Conservation (phyloP, 441 rosid genomes). For the Melastoma candidum region DNA sequence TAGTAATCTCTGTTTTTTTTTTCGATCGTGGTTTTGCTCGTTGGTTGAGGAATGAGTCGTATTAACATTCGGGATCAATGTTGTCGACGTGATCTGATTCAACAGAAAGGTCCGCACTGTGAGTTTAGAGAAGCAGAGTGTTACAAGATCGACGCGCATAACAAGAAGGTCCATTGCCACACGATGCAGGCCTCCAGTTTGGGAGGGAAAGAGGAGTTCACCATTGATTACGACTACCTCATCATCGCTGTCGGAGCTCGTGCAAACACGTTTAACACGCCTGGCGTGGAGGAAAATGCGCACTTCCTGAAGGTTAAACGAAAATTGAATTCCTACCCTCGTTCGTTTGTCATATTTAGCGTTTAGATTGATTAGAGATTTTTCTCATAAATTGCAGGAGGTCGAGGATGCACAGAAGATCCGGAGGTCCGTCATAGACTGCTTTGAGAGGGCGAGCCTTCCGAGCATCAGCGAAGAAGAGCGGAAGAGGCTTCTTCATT, state of each 20-base stretch:
- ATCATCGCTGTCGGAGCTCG: constrained; percentile 93
- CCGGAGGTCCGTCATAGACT: constrained; percentile 70
- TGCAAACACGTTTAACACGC: constrained; percentile 88
- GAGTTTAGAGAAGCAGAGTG: constrained; percentile 84
- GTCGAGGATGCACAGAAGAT: constrained; percentile 95
- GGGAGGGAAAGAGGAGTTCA: constrained; percentile 61
- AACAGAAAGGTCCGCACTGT: constrained; percentile 55
- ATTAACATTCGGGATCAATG: background rate
- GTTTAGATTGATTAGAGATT: background rate
- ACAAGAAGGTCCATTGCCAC: constrained; percentile 71
- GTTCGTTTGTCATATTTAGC: background rate
- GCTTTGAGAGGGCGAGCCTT: constrained; percentile 84
- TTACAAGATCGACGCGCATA: constrained; percentile 67
- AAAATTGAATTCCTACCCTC: background rate
- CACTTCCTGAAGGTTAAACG: constrained; percentile 76
- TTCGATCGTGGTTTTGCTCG: background rate
- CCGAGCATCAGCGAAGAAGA: constrained; percentile 85
- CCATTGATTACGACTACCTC: constrained; percentile 78
- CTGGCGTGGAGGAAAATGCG: constrained; percentile 86
- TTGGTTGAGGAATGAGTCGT: background rate
- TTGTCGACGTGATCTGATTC: background rate
- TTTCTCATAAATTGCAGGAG: constrained; percentile 28
- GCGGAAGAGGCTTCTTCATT: constrained; percentile 78
- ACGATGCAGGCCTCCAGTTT: constrained; percentile 28
- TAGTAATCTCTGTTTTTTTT: too few species aligned